Base-by-base conservation (phyloP, 2,329 filamentous ascomycete genomes). In the Metarhizium humberi region DNA sequence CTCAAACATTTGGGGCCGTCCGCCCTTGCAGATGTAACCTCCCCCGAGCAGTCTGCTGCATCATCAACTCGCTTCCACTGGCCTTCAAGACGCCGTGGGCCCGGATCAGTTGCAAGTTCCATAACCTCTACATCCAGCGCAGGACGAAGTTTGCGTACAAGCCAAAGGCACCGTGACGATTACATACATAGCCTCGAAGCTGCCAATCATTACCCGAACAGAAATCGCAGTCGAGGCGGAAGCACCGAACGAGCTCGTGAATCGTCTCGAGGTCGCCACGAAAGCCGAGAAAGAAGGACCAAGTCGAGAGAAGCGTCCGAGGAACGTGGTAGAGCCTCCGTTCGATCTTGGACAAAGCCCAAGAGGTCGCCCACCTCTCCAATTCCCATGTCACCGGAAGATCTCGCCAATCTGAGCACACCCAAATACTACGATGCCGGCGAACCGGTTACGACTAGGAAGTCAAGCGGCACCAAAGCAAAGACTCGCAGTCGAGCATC, bases 281-380 rank as follows among this genome's bases (percentile, higher is more conserved):
- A 66, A 6, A 80, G 76, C 62, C 76, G 76, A 1, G 77, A 79
- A 55, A 67, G 72, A 60, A 77, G 77, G 51, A 73, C 75, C 29
- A 78, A 78, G 61, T 73, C 76, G 11, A 78, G 85, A 25, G 86
- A 88, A 18, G 69, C 70, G 11, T 90, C 89, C 0, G 81, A 86
- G 60, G 86, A 87, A 46, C 84, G 88, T 56, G 88, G 88, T 20
- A 81, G 88, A 58, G 79, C 78, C 29, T 74, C 79, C 13, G 78
- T 81, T 48, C 81, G 86, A 25, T 86, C 85, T 60, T 90, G 78
- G 56, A 72, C 87, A 59, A 87, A 84, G 65, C 82, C 87, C 18
- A 95, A 96, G 71, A 80, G 88, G 25, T 96, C 92, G 1, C 92
- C 92, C 1, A 95, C 90, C 2, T 96, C 92, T 0, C 92, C 92